Conservation (phyloP, 2,329 filamentous ascomycete genomes). For the Scleromitrula shiraiana region DNA sequence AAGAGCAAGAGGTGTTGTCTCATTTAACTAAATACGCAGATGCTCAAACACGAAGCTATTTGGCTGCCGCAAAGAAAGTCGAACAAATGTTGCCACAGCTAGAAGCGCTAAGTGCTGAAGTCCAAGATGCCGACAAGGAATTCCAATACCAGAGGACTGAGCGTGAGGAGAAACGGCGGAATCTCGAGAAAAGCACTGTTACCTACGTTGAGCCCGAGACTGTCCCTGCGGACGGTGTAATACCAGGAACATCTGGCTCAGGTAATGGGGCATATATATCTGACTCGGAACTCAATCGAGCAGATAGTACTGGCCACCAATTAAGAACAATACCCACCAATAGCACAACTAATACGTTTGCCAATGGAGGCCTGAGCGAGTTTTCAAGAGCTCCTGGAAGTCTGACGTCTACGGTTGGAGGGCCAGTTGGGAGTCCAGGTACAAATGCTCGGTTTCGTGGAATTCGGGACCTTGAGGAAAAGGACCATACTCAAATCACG, state of each 20-base stretch:
- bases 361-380: constrained; percentile 19
- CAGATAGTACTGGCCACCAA: constrained; percentile 56
- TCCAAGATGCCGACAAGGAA: constrained; percentile 91
- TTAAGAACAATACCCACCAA: constrained; percentile 45
- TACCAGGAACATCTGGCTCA: constrained; percentile 25
- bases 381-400: constrained; percentile 50
- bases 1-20: constrained; percentile 93
- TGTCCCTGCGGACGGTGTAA: constrained; percentile 35
- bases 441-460: constrained; percentile 69
- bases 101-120: constrained; percentile 79
- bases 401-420: constrained; percentile 34
- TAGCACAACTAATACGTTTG: constrained; percentile 28
- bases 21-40: constrained; percentile 92
- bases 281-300: constrained; percentile 62
- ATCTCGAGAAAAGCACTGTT: constrained; percentile 80
- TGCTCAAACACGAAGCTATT: constrained; percentile 75
- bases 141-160: constrained; percentile 94
- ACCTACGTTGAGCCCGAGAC: constrained; percentile 63
- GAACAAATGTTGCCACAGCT: constrained; percentile 81
- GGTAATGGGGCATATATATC: constrained; percentile 39
- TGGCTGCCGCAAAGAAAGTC: constrained; percentile 77
- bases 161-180: constrained; percentile 84
- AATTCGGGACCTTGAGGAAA: constrained; percentile 85
- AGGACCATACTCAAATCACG: constrained; percentile 48
- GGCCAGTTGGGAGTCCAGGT: constrained; percentile 40